Evolutionary conservation across 495 filamentous ascomycete species (phyloP).

Genomic region (Aspergillus baeticus): DNA sequence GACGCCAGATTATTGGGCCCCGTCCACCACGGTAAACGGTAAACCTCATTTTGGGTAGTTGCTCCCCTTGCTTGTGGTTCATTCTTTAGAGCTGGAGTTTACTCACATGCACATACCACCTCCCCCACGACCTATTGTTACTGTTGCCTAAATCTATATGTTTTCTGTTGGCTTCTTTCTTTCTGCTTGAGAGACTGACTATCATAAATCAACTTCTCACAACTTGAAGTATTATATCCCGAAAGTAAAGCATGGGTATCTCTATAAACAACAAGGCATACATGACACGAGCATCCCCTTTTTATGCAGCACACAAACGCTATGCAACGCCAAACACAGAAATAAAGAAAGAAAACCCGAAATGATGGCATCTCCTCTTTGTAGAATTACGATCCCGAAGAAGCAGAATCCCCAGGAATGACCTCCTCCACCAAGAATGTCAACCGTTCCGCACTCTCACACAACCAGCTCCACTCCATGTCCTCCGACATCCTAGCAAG

Average conservation of each 20-base stretch:
- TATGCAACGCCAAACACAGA: neutral
- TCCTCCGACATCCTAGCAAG: constrained; percentile 27
- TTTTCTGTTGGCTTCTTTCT: neutral
- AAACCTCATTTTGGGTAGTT: neutral
- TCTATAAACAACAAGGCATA: neutral
- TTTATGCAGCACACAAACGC: too few species aligned
- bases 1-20: constrained; percentile 80
- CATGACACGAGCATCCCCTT: too few species aligned
- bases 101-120: neutral
- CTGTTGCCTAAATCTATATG: neutral
- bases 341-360: neutral
- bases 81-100: neutral
- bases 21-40: constrained; percentile 56
- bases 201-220: neutral
- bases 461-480: constrained; percentile 37
- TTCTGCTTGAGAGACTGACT: neutral
- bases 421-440: constrained; percentile 35
- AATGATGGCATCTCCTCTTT: neutral
- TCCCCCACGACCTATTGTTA: neutral
- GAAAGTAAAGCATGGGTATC: neutral
- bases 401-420: neutral
- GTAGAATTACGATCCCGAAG: neutral
- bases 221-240: neutral
- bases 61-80: neutral
- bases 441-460: constrained; percentile 43